phyloP scores from a whole-genome alignment of 1,284 basidiomycete species.

The Mycosarcoma mackinlayi region DNA sequence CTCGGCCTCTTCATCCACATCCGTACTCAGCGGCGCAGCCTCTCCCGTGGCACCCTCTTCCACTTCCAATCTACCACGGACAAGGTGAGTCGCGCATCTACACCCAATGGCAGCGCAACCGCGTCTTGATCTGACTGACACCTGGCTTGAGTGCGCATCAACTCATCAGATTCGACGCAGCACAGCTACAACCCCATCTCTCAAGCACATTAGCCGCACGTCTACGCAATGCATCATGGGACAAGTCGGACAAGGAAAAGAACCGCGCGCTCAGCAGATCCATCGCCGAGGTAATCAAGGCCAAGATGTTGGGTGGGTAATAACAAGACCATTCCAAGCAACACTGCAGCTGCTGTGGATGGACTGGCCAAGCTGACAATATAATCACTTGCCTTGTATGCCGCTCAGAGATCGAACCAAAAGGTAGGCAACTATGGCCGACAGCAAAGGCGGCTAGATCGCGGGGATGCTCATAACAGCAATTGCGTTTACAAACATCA shows the following conservation, averaged over 20 bases:
- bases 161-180: conserved; percentile 45
- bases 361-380: too few species aligned
- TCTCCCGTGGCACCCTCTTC: conserved; percentile 13
- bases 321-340: too few species aligned
- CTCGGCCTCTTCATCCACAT: conserved; percentile 10
- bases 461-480: too few species aligned
- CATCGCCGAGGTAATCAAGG: conserved; percentile 47
- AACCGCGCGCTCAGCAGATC: conserved; percentile 38
- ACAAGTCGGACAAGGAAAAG: conserved; percentile 49
- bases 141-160: too few species aligned
- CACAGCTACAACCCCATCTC: conserved; percentile 28
- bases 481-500: too few species aligned
- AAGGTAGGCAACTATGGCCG: conserved; percentile 14
- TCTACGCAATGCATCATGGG: conserved; percentile 38
- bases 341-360: too few species aligned
- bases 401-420: conserved; percentile 48
- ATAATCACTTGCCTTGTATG: too few species aligned
- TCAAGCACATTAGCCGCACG: conserved; percentile 15
- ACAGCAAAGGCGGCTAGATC: too few species aligned
- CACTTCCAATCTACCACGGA: conserved; percentile 13
- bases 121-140: neutral
- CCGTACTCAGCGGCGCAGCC: conserved; percentile 13
- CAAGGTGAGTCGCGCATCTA: conserved; percentile 13
- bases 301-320: conserved; percentile 51
- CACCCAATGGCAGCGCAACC: neutral